phyloP scores from a whole-genome alignment of 345 rosid genomes.

The Dimocarpus longan region DNA sequence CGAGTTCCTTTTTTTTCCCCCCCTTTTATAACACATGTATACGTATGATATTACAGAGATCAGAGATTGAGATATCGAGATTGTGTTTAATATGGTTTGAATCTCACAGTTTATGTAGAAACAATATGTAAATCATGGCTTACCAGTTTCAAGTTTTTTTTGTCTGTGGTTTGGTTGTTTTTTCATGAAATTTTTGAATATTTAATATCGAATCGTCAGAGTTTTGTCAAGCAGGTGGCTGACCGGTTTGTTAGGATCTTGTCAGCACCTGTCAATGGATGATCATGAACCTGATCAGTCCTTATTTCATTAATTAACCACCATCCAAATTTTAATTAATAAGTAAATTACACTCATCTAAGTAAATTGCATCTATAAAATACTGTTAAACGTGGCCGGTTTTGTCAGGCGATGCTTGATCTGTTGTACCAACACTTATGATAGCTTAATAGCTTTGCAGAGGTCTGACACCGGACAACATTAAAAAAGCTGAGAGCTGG shows the following conservation, averaged over 20 bases:
- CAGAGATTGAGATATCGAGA: not conserved
- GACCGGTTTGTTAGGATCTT: constrained; percentile 24
- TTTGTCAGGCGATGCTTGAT: too few relatives aligned
- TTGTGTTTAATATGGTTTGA: too few relatives aligned
- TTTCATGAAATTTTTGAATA: too few relatives aligned
- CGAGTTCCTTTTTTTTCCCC: not conserved
- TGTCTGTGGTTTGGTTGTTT: not conserved
- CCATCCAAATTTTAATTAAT: too few relatives aligned
- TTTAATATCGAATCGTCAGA: too few relatives aligned
- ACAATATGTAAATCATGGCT: not conserved
- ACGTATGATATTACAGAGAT: too few relatives aligned
- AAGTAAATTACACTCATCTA: too few relatives aligned
- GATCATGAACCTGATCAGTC: not conserved
- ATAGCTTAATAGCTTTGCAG: too few relatives aligned
- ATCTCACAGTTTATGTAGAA: too few relatives aligned
- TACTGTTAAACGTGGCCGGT: too few relatives aligned
- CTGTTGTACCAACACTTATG: too few relatives aligned
- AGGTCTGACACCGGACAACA: not conserved
- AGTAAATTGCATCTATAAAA: too few relatives aligned
- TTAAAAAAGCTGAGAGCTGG: not conserved
- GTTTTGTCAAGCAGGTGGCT: not conserved
- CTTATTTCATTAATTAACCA: not conserved
- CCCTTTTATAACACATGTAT: not conserved
- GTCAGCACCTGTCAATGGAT: constrained; percentile 20
- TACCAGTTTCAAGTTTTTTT: not conserved